Base-by-base conservation (phyloP, 139 green algal genomes). In the Eudorina sp. region DNA sequence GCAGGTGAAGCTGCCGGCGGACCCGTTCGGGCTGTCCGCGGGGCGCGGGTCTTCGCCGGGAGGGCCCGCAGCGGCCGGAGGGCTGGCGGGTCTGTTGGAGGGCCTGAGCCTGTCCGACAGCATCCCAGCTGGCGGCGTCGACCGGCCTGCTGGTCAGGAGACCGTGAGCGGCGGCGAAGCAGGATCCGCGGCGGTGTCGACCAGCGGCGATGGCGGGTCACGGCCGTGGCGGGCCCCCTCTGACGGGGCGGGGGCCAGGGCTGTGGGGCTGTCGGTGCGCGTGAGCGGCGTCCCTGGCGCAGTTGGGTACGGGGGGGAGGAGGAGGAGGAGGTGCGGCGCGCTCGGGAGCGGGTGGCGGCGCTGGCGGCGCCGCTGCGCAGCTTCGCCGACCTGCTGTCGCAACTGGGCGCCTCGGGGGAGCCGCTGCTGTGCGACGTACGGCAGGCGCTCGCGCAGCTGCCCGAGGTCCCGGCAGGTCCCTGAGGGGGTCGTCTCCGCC, bases 21-120 rank as follows among this genome's bases (percentile, higher is more conserved):
- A 86, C 19, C 80, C 80, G 14, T 86, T 86, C 21, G 80, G 80
- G 2, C 40, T 86, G 40, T 73, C 58, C 0, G 80, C 41, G 18
- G 60, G 80, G 4, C 80, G 80, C 7, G 43, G n/a, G 8, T 43
- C 60, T 7, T 36, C 40, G 27, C 43, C 60, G n/a, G 51, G 29
- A 2, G 60, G 43, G 0, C 27, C 25, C 8, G 8, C 78, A 1
- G 38, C 25, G 2, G 11, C 40, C 14, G 40, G 55, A 27, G 55
- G 78, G 1, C 55, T 85, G 14, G 27, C 78, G 27, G 45, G 21
- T 1, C 64, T 78, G 45, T 45, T 78, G 0, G 64, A 27, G 29
- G 62, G 60, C 4, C 46, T 87, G 7, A 27, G 45, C 31, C 46
- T 87, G 79, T 0, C 7, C 16, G 40, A n/a, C n/a, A n/a, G n/a